A percentile compares a stretch with the other conserved stretches of the same genome.
Evolutionary conservation across 2,329 filamentous ascomycete species (phyloP).

Genomic region (Talaromyces verruculosus): DNA sequence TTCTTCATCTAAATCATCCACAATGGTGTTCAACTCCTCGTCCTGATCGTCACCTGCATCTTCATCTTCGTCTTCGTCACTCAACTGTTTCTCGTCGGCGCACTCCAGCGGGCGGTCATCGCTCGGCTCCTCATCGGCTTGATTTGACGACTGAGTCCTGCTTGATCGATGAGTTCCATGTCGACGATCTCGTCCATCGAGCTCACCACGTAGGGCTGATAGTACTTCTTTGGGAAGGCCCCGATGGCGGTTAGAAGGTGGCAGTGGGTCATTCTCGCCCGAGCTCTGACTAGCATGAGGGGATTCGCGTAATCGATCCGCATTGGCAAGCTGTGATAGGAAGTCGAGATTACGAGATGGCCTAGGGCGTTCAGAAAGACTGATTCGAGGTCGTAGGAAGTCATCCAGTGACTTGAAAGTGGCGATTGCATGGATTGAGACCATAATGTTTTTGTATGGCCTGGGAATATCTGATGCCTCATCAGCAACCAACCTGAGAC

Average conservation of each 20-base stretch:
- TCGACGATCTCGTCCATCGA: slow-evolving; percentile 41
- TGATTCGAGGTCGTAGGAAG: slow-evolving; percentile 88
- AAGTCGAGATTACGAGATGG: slow-evolving; percentile 58
- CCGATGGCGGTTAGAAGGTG: slow-evolving; percentile 25
- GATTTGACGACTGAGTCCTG: slow-evolving; percentile 57
- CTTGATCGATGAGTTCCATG: slow-evolving; percentile 61
- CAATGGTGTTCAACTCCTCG: slow-evolving; percentile 74
- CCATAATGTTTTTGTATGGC: slow-evolving; percentile 90
- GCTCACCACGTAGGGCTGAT: slow-evolving; percentile 44
- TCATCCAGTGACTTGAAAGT: slow-evolving; percentile 97
- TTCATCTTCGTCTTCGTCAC: slow-evolving; percentile 63
- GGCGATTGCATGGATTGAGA: slow-evolving; percentile 96
- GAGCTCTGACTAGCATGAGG: slow-evolving; percentile 33
- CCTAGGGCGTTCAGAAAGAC: slow-evolving; percentile 70
- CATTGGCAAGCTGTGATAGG: slow-evolving; percentile 72
- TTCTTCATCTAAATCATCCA: slow-evolving; percentile 87
- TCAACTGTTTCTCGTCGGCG: slow-evolving; percentile 84
- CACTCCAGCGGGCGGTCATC: slow-evolving; percentile 78
- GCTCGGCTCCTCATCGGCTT: slow-evolving; percentile 60
- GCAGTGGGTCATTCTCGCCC: slow-evolving; percentile 34
- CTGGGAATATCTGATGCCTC: slow-evolving; percentile 83
- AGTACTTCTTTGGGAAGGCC: slow-evolving; percentile 46
- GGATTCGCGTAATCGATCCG: slow-evolving; percentile 60
- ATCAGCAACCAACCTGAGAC: slow-evolving; percentile 83
- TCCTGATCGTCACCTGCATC: slow-evolving; percentile 58